Conservation (phyloP, 192 early-diverging fungal genomes). For the Backusella circina region DNA sequence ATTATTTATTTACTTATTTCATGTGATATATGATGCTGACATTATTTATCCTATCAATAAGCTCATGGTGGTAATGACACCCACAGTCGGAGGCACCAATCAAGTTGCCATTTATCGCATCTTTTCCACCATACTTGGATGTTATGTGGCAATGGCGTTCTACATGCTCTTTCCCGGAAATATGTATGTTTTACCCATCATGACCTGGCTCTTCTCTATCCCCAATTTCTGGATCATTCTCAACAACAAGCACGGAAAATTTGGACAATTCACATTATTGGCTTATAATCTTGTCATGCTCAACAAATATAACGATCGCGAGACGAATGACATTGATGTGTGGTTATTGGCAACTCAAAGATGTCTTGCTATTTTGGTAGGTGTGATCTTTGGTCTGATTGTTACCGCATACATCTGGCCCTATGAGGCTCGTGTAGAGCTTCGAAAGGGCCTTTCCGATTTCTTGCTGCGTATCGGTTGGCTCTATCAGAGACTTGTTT, state of each 20-base stretch:
- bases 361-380: constrained; percentile 64
- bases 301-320: constrained; percentile 69
- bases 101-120: constrained; percentile 67
- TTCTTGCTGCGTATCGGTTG: constrained; percentile 66
- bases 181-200: constrained; percentile 36
- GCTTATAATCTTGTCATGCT: constrained; percentile 78
- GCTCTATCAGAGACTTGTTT: constrained; percentile 69
- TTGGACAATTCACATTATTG: constrained; percentile 75
- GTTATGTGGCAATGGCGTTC: constrained; percentile 53
- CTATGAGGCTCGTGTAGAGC: constrained; percentile 77
- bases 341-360: constrained; percentile 58
- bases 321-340: constrained; percentile 52
- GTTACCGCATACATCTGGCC: constrained; percentile 80
- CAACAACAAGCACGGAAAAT: constrained; percentile 62
- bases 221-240: constrained; percentile 69
- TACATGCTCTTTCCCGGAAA: constrained; percentile 53
- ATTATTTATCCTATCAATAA: neutral
- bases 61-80: constrained; percentile 77
- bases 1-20: neutral
- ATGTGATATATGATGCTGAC: neutral
- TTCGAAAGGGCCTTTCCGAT: constrained; percentile 73
- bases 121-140: constrained; percentile 70
- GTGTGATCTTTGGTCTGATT: constrained; percentile 65
- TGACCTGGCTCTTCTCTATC: constrained; percentile 59
- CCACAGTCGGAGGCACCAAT: constrained; percentile 81